These are phyloP conservation scores for Nicotiana attenuata DNA, from an alignment of 257 asterid species.

Conservation along the genomic window DNA sequence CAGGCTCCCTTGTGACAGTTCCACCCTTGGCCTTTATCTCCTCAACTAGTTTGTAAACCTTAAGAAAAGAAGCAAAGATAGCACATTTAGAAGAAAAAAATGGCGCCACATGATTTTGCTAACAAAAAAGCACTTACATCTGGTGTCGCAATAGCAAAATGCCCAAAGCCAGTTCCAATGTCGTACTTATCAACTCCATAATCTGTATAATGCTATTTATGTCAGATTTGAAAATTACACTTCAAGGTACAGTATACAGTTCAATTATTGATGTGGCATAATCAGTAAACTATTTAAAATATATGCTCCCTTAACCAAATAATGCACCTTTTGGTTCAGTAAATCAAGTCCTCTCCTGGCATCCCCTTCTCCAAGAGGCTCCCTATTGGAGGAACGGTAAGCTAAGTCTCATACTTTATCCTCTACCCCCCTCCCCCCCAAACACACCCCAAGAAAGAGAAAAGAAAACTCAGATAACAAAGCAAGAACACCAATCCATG, in stretches of 20 bases:
- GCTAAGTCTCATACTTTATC: background rate
- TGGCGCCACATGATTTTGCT: background rate
- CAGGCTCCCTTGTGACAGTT: slow-evolving; percentile 90
- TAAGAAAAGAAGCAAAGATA: slow-evolving; percentile 6
- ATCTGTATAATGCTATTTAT: slow-evolving; percentile 39
- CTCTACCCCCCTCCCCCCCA: background rate
- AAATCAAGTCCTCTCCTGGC: background rate
- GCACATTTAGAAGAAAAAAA: background rate
- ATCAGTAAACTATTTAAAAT: background rate
- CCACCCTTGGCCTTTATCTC: slow-evolving; percentile 87
- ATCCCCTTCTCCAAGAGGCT: background rate
- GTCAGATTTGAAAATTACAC: background rate
- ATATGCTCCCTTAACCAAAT: background rate
- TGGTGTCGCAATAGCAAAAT: slow-evolving; percentile 88
- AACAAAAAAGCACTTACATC: slow-evolving; percentile 53
- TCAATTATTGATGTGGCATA: background rate
- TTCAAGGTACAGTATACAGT: background rate
- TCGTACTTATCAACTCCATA: slow-evolving; percentile 90
- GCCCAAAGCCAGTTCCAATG: slow-evolving; percentile 93
- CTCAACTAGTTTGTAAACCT: slow-evolving; percentile 92
- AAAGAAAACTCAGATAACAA: background rate
- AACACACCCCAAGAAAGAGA: no score
- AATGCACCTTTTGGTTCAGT: background rate
- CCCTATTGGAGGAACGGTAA: background rate
- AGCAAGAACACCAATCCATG: background rate